These are phyloP conservation scores for Eutrema heterophyllum DNA, from an alignment of 345 rosid species.

Conservation along the genomic window DNA sequence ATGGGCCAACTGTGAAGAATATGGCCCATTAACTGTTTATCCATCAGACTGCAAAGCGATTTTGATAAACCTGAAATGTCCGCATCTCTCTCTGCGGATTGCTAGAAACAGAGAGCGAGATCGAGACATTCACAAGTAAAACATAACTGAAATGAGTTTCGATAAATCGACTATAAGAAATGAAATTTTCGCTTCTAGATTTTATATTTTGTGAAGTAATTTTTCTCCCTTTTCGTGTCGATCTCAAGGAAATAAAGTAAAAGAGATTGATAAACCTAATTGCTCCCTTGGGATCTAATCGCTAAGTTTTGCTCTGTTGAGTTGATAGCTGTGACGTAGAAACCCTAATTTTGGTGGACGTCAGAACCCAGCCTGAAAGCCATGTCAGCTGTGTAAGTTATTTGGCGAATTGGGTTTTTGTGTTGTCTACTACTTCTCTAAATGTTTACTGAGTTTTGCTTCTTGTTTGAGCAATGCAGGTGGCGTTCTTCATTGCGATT, in stretches of 20 bases:
- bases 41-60: neutral
- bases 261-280: neutral
- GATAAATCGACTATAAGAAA: neutral
- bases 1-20: neutral
- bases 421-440: neutral
- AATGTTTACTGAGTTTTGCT: neutral
- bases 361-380: neutral
- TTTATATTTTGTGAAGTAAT: neutral
- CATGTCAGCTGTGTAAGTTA: conserved; percentile 34
- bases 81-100: neutral
- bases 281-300: neutral
- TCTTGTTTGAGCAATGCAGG: neutral
- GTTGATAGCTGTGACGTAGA: neutral
- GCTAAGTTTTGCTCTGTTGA: neutral
- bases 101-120: conserved; percentile 2
- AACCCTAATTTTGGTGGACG: neutral
- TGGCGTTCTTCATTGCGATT: conserved; percentile 20
- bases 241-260: neutral
- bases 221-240: conserved; percentile 6
- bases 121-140: neutral
- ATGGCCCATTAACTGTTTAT: neutral
- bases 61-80: neutral
- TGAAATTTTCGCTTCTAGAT: neutral
- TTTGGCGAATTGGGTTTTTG: neutral
- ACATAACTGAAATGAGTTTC: neutral